These are phyloP conservation scores for Ulmus americana DNA, from an alignment of 331 rosid genomes.

Conservation along the genomic window DNA sequence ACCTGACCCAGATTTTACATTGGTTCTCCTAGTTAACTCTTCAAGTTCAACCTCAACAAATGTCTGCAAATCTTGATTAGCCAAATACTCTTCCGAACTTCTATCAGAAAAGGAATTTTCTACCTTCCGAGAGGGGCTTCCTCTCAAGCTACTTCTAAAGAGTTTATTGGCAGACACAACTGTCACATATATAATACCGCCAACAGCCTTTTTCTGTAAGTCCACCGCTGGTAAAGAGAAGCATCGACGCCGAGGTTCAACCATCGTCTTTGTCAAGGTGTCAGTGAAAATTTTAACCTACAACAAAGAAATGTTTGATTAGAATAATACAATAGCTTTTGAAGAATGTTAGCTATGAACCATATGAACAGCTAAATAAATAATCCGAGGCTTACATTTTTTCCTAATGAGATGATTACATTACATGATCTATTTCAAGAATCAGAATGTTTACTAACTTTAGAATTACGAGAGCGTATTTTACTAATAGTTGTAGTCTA, in stretches of 20 bases:
- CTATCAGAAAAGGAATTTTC: constrained; percentile 34
- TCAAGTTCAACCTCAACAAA: constrained; percentile 87
- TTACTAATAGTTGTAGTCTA: neutral
- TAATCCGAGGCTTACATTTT: too few species aligned
- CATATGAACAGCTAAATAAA: neutral
- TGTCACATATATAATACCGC: constrained; percentile 68
- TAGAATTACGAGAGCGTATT: too few species aligned
- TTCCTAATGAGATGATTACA: too few species aligned
- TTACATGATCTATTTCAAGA: too few species aligned
- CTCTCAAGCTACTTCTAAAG: constrained; percentile 55
- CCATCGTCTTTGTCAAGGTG: constrained; percentile 82
- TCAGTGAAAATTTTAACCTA: constrained; percentile 76
- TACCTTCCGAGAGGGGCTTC: constrained; percentile 53
- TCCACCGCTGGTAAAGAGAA: constrained; percentile 70
- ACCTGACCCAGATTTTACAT: constrained; percentile 54
- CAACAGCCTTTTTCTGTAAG: constrained; percentile 73
- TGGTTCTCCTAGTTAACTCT: constrained; percentile 76
- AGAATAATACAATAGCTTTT: constrained; percentile 13
- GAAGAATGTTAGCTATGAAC: neutral
- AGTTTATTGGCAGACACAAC: constrained; percentile 77
- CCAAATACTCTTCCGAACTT: constrained; percentile 44
- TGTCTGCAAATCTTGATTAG: constrained; percentile 60
- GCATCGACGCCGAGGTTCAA: constrained; percentile 93
- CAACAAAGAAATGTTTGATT: constrained; percentile 11
- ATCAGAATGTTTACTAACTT: too few species aligned